Evolutionary conservation across 1,284 basidiomycete species (phyloP).

Genomic region (Naganishia sp.): DNA sequence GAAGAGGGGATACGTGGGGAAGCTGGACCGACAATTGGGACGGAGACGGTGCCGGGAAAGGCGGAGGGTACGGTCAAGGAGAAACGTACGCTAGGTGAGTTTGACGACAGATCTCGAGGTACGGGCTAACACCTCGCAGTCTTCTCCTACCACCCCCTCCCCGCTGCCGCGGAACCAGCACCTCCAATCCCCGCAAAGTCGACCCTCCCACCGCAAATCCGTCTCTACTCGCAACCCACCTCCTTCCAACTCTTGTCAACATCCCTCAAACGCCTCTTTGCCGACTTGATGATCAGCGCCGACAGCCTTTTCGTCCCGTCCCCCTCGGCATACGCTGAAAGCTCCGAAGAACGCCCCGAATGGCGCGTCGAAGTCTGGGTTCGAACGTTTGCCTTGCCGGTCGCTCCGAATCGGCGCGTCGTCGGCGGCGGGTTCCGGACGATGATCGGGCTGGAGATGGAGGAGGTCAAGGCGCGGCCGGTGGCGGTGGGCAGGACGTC

Average conservation of each 20-base stretch:
- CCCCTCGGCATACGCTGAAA: slow-evolving; percentile 2
- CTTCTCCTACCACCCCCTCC: slow-evolving; percentile 17
- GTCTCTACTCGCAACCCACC: slow-evolving; percentile 4
- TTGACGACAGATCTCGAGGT: not conserved
- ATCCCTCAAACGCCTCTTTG: slow-evolving; percentile 22
- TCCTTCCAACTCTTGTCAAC: slow-evolving; percentile 15
- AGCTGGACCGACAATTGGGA: not conserved
- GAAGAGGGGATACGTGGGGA: not conserved
- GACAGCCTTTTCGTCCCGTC: not conserved
- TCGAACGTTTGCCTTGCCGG: slow-evolving; percentile 8
- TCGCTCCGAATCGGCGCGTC: slow-evolving; percentile 3
- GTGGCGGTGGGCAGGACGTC: not conserved
- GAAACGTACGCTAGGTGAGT: slow-evolving; percentile 15
- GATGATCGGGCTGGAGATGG: slow-evolving; percentile 21
- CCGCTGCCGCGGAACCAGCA: not conserved
- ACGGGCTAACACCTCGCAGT: not conserved
- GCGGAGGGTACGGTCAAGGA: not conserved
- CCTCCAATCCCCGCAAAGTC: not conserved
- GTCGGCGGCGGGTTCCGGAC: slow-evolving; percentile 22
- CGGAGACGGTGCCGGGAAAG: no score
- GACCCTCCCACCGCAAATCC: slow-evolving; percentile 11
- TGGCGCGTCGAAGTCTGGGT: slow-evolving; percentile 21
- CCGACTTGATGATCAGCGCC: slow-evolving; percentile 23
- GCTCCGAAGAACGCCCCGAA: not conserved
- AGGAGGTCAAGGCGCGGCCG: slow-evolving; percentile 7